Evolutionary conservation across 495 filamentous ascomycete species (phyloP), one percentile per base, ranked within the genome.

Genomic region (Aspergillus panamensis): DNA sequence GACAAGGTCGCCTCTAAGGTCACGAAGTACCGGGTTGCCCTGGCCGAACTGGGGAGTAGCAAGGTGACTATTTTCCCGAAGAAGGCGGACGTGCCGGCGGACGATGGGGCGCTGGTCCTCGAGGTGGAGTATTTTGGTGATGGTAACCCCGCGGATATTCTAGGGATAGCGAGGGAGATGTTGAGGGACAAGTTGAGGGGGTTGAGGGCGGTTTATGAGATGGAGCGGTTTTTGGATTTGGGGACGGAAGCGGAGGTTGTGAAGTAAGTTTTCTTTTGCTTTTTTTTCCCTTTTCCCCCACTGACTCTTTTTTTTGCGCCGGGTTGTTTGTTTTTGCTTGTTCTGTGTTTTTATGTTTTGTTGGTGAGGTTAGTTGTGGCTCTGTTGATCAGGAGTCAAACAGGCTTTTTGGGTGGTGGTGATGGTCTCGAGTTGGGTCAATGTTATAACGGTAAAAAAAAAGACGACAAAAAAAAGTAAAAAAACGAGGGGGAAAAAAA

Each of bases 51-150:
- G 12, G 14, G 37, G 10, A 49, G 33, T 31, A n/a, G 10, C 9
- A 56, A 56, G 43, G 53, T 33, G 17, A 48, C 53, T 13, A 29
- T 56, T 13, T 56, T 40, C 7, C 19, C n/a, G 19, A 16, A 48
- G 3, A 10, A 40, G 19, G 21, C n/a, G 8, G 17, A 40, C 30
- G 8, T 48, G 30, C 45, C 44, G 14, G 53, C 30, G 3, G 13
- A 45, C 9, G 42, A 45, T 20, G 19, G 4, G 3, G 44, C 31
- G 19, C 1, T 49, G 3, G 29, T 47, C 17, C 14, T 56, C 16
- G 16, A 31, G 31, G 53, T 49, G 25, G 31, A 40, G 20, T 49
- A 10, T 49, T 21, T 3, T 9, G 20, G 4, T 32, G 31, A 30
- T 6, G n/a, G 3, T 21, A 10, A 30, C 3, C 42, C 42, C 9